Percentiles rank a stretch among this genome's conserved stretches.
phyloP scores from a whole-genome alignment of 257 asterid genomes.

The Lantana camara region DNA sequence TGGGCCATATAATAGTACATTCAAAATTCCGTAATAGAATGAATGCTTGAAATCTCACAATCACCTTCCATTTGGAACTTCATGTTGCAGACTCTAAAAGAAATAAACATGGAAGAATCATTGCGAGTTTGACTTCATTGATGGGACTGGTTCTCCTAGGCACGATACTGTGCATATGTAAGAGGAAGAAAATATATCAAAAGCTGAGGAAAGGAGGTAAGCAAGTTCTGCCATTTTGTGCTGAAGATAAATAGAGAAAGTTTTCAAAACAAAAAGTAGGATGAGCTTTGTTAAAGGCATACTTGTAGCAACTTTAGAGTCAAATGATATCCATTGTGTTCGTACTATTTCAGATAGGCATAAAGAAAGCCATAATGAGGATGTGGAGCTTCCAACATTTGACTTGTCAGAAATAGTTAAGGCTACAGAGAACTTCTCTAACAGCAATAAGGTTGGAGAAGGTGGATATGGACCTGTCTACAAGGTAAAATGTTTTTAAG shows the following conservation, averaged over 20 bases:
- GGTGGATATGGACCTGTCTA: constrained; percentile 36
- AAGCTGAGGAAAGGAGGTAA: constrained; percentile 3
- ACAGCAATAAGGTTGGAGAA: constrained; percentile 28
- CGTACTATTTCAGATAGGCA: constrained; percentile 17
- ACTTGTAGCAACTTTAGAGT: too few relatives aligned
- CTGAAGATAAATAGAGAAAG: too few relatives aligned
- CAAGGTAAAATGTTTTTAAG: constrained; percentile 32
- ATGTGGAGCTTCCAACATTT: constrained; percentile 22
- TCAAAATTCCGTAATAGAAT: too few relatives aligned
- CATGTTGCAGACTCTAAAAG: background rate
- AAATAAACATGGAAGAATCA: constrained; percentile 6
- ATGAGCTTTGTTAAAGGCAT: too few relatives aligned
- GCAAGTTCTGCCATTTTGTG: background rate
- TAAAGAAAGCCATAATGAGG: background rate
- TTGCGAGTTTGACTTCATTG: background rate
- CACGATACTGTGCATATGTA: constrained; percentile 6
- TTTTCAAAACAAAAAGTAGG: too few relatives aligned
- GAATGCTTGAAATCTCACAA: too few relatives aligned
- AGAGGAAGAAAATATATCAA: constrained; percentile 1
- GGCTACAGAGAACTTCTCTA: constrained; percentile 30
- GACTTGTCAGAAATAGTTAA: background rate
- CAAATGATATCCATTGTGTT: too few relatives aligned
- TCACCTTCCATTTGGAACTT: too few relatives aligned
- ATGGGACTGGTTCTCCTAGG: background rate
- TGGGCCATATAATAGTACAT: too few relatives aligned